phyloP scores from a whole-genome alignment of 2,329 filamentous ascomycete species.

The Tolypocladium ophioglossoides region DNA sequence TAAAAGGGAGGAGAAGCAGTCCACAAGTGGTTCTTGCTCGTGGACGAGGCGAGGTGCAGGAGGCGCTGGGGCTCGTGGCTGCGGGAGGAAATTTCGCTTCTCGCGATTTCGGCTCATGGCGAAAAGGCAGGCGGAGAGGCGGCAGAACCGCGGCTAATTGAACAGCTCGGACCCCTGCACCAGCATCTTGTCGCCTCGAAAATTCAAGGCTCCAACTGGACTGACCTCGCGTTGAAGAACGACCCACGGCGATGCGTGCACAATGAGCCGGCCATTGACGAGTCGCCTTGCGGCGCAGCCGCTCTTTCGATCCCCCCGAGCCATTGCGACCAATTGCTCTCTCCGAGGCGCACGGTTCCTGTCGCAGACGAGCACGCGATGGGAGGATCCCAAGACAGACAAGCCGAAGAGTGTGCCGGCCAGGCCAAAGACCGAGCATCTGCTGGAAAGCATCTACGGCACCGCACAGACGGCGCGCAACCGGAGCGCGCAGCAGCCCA shows the following conservation, averaged over 20 bases:
- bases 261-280: conserved; percentile 33
- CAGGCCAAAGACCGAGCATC: conserved; percentile 15
- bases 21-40: conserved; percentile 17
- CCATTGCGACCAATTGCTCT: conserved; percentile 9
- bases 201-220: conserved; percentile 10
- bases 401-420: conserved; percentile 10
- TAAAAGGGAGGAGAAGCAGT: conserved; percentile 12
- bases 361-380: conserved; percentile 25
- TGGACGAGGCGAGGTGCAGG: conserved; percentile 12
- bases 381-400: conserved; percentile 13
- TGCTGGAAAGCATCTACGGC: conserved; percentile 25
- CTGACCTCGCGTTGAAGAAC: neutral
- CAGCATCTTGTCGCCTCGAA: neutral
- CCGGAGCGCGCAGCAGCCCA: conserved; percentile 11
- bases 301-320: conserved; percentile 17
- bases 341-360: conserved; percentile 21
- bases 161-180: conserved; percentile 6
- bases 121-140: conserved; percentile 21
- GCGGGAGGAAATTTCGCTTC: conserved; percentile 26
- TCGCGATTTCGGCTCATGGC: conserved; percentile 25
- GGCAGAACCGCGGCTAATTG: conserved; percentile 21
- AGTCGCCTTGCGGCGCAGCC: conserved; percentile 32
- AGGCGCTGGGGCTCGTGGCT: conserved; percentile 11
- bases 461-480: conserved; percentile 8
- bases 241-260: conserved; percentile 15